Percentiles rank a stretch among this genome's conserved stretches.
These are phyloP conservation scores for Serendipita vermifera DNA, from an alignment of 768 basidiomycete genomes.

Conservation along the genomic window DNA sequence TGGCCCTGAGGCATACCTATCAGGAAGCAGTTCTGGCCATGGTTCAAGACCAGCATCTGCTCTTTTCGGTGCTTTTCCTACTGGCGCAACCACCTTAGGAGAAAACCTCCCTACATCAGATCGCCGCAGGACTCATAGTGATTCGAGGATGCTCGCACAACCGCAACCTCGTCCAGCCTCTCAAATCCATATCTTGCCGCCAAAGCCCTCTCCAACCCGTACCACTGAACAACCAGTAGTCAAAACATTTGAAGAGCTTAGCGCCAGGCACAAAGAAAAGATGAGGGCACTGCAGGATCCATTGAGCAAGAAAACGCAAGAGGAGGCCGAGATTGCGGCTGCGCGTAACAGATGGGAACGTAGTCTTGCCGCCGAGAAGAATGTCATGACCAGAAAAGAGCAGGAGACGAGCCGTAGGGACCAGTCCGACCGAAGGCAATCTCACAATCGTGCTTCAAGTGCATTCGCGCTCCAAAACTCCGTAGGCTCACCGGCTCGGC, in stretches of 20 bases:
- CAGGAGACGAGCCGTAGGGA: conserved; percentile 49
- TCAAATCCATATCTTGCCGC: conserved; percentile 26
- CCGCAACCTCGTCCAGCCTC: not conserved
- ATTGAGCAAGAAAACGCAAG: conserved; percentile 64
- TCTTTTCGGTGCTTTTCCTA: not conserved
- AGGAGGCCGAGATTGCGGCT: conserved; percentile 59
- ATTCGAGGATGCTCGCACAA: not conserved
- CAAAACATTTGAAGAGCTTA: conserved; percentile 74
- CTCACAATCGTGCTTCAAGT: conserved; percentile 17
- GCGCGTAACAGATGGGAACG: conserved; percentile 76
- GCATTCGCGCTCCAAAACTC: conserved; percentile 40
- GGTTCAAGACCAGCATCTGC: not conserved
- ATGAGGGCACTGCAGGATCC: conserved; percentile 73
- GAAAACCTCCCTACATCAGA: conserved; percentile 8
- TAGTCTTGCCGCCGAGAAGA: conserved; percentile 57
- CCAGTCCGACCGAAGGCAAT: conserved; percentile 25
- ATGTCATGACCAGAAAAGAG: conserved; percentile 57
- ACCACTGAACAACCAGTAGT: conserved; percentile 25
- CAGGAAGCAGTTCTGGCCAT: conserved; percentile 12
- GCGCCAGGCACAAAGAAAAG: conserved; percentile 74
- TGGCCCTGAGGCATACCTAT: conserved; percentile 27
- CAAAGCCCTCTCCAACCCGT: conserved; percentile 38
- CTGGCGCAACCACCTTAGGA: not conserved
- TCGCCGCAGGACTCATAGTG: not conserved
- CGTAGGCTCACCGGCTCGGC: conserved; percentile 35